phyloP scores from a whole-genome alignment of 176 grass and related monocot genomes.

The Aegilops bicornis region DNA sequence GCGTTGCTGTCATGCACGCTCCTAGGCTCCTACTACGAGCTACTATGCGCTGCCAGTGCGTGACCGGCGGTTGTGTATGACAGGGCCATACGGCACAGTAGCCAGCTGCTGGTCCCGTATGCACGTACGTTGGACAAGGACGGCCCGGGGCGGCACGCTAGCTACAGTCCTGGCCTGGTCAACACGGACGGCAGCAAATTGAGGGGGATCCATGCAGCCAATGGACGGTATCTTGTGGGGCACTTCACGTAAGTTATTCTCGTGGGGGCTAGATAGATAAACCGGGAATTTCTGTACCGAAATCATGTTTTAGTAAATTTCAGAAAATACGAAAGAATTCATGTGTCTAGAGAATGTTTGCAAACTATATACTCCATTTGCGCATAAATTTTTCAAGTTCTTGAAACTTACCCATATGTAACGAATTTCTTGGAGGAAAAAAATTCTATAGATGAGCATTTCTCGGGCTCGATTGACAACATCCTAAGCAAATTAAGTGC shows the following conservation, averaged over 20 bases:
- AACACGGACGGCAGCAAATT: constrained; percentile 1
- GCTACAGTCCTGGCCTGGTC: constrained; percentile 10
- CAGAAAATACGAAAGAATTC: no score
- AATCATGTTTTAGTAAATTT: no score
- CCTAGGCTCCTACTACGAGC: neutral
- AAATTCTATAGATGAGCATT: no score
- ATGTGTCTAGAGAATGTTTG: no score
- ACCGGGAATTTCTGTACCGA: no score
- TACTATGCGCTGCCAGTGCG: neutral
- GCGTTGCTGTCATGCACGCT: neutral
- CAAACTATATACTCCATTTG: no score
- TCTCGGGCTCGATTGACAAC: no score
- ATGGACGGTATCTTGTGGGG: constrained; percentile 20
- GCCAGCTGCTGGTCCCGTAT: neutral
- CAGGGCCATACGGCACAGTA: neutral
- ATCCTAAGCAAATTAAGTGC: no score
- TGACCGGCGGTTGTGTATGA: neutral
- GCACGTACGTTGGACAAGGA: neutral
- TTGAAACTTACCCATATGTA: no score
- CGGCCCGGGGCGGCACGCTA: neutral
- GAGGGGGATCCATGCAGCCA: constrained; percentile 10
- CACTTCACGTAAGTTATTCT: constrained; percentile 27
- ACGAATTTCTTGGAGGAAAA: no score
- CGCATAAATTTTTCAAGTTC: no score
- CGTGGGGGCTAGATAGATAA: constrained; percentile 18